Conservation (phyloP, 306 rosid genomes). For the Citrullus colocynthis region DNA sequence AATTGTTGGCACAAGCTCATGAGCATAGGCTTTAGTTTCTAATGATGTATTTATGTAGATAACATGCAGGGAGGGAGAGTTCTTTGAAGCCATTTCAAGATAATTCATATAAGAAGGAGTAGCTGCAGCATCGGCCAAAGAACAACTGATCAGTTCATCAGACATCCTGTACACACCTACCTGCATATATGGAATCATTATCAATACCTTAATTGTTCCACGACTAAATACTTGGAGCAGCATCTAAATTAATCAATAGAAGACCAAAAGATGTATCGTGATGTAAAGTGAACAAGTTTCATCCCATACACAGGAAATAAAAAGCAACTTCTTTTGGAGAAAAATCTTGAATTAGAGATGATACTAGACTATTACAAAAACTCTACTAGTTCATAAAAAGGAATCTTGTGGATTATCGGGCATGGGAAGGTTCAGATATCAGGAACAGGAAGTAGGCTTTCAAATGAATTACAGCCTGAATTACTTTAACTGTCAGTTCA, state of each 20-base stretch:
- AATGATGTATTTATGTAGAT: constrained; percentile 81
- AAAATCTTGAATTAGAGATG: background rate
- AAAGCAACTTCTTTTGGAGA: background rate
- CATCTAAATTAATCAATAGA: background rate
- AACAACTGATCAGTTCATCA: constrained; percentile 74
- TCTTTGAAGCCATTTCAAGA: constrained; percentile 64
- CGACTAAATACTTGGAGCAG: background rate
- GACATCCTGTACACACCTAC: constrained; percentile 91
- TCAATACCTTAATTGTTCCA: background rate
- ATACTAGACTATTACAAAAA: background rate
- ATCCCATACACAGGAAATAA: background rate
- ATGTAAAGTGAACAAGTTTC: background rate
- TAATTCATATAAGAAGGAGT: constrained; percentile 63
- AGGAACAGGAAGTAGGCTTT: background rate
- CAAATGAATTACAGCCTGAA: background rate
- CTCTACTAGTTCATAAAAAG: background rate
- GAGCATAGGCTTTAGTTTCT: constrained; percentile 91
- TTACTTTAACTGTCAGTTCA: background rate
- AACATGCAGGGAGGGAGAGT: constrained; percentile 73
- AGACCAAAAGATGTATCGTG: background rate
- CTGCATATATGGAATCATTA: constrained; percentile 34
- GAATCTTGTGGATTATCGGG: background rate
- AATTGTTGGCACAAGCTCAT: constrained; percentile 93
- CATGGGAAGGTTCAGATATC: background rate
- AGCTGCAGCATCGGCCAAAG: constrained; percentile 94